phyloP scores from a whole-genome alignment of 2,329 filamentous ascomycete genomes.

The Phaeophleospora eucalypticola region DNA sequence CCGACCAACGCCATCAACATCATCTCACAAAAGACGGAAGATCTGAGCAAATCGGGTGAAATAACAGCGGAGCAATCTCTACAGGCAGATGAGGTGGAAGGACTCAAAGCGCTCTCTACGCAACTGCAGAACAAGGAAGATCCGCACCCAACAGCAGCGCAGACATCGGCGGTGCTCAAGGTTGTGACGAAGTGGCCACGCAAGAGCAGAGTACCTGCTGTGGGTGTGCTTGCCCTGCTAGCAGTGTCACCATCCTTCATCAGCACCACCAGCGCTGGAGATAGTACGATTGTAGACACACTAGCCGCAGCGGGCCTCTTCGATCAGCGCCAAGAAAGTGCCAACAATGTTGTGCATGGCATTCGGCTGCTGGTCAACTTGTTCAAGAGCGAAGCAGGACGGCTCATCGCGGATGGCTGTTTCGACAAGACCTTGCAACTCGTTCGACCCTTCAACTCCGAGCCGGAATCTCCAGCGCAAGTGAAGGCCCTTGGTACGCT shows the following conservation, averaged over 20 bases:
- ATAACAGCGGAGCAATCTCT: slow-evolving; percentile 54
- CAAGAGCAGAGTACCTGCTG: slow-evolving; percentile 71
- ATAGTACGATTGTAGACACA: slow-evolving; percentile 55
- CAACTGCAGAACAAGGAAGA: slow-evolving; percentile 56
- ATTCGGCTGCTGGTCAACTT: slow-evolving; percentile 78
- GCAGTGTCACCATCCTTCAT: slow-evolving; percentile 66
- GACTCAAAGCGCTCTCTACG: slow-evolving; percentile 58
- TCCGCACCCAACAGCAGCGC: slow-evolving; percentile 33
- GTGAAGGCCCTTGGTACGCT: slow-evolving; percentile 77
- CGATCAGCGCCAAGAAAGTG: slow-evolving; percentile 52
- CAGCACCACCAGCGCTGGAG: slow-evolving; percentile 50
- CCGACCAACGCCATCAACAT: slow-evolving; percentile 51
- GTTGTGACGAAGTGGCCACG: slow-evolving; percentile 77
- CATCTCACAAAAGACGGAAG: slow-evolving; percentile 62
- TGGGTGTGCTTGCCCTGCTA: slow-evolving; percentile 84
- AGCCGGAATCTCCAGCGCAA: slow-evolving; percentile 57
- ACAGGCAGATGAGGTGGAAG: slow-evolving; percentile 65
- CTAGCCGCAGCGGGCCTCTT: slow-evolving; percentile 59
- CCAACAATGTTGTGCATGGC: slow-evolving; percentile 85
- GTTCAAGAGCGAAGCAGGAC: slow-evolving; percentile 70
- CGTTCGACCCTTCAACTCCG: slow-evolving; percentile 59
- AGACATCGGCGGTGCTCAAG: slow-evolving; percentile 58
- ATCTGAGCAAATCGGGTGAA: slow-evolving; percentile 54
- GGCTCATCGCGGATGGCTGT: slow-evolving; percentile 51
- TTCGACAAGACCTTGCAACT: slow-evolving; percentile 60